These are phyloP conservation scores for Monosporascus sp. DNA, from an alignment of 2,329 filamentous ascomycete species.

Conservation along the genomic window DNA sequence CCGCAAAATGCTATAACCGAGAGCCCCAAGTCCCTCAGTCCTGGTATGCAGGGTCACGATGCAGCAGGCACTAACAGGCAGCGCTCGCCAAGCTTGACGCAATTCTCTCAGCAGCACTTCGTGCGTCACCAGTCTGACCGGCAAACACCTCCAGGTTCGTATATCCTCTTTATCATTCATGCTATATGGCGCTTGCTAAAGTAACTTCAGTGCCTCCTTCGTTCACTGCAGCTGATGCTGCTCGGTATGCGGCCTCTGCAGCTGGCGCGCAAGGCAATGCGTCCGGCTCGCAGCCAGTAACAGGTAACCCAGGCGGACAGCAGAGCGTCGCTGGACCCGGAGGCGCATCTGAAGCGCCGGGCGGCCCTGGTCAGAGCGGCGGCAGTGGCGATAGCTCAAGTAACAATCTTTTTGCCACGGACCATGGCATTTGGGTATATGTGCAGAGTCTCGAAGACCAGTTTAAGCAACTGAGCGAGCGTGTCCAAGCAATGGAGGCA, in stretches of 20 bases:
- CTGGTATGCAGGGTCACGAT: conserved; percentile 49
- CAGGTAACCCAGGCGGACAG: conserved; percentile 17
- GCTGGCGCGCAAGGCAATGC: conserved; percentile 12
- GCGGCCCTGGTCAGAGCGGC: conserved; percentile 46
- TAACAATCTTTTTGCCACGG: conserved; percentile 59
- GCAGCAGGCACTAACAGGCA: conserved; percentile 47
- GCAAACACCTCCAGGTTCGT: conserved; percentile 48
- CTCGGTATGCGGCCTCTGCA: conserved; percentile 23
- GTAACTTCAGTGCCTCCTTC: conserved; percentile 21
- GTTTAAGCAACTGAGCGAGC: conserved; percentile 42
- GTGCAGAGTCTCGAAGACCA: conserved; percentile 64
- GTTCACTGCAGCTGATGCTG: conserved; percentile 25
- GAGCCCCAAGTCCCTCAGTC: conserved; percentile 78
- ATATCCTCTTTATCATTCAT: conserved; percentile 22
- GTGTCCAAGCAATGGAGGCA: conserved; percentile 37
- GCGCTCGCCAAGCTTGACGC: conserved; percentile 61
- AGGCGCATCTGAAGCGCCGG: conserved; percentile 34
- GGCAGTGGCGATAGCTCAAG: conserved; percentile 56
- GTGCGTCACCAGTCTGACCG: conserved; percentile 51
- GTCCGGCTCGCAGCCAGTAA: conserved; percentile 16
- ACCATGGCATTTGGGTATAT: conserved; percentile 65
- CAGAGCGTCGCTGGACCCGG: conserved; percentile 11
- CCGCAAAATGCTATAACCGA: conserved; percentile 73
- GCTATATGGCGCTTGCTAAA: conserved; percentile 19
- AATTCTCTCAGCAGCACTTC: conserved; percentile 60